Conservation (phyloP, 2,329 filamentous ascomycete species). For the Venturia asperata region DNA sequence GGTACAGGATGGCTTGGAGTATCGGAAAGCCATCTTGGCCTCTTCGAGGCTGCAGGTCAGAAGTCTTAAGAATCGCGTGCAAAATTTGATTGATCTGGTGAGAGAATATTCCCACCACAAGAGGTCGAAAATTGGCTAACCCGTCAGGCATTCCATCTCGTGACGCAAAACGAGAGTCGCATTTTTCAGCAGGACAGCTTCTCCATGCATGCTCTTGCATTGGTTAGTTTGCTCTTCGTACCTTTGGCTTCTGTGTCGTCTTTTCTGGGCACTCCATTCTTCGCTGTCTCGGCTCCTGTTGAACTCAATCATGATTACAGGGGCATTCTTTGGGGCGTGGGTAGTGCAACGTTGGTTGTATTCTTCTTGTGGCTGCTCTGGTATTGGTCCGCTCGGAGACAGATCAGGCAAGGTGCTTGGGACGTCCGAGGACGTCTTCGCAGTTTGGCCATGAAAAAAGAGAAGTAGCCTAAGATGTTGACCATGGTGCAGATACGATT, state of each 20-base stretch:
- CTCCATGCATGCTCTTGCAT: constrained; percentile 42
- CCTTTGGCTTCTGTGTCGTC: constrained; percentile 33
- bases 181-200: constrained; percentile 34
- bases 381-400: constrained; percentile 5
- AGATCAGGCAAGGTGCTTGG: not conserved
- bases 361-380: constrained; percentile 9
- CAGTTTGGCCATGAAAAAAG: not conserved
- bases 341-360: not conserved
- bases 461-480: not conserved
- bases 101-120: constrained; percentile 13
- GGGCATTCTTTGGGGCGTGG: not conserved
- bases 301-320: constrained; percentile 17
- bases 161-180: constrained; percentile 34
- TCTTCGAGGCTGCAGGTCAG: constrained; percentile 29
- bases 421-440: not conserved
- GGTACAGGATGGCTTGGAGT: constrained; percentile 2
- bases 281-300: constrained; percentile 21
- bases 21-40: constrained; percentile 18
- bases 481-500: not conserved
- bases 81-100: constrained; percentile 31
- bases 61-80: constrained; percentile 33
- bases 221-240: constrained; percentile 40
- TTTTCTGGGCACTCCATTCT: constrained; percentile 30
- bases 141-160: constrained; percentile 32
- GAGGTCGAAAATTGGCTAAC: not conserved